Evolutionary conservation across 768 basidiomycete species (phyloP).

Genomic region (Amyloporia xantha): DNA sequence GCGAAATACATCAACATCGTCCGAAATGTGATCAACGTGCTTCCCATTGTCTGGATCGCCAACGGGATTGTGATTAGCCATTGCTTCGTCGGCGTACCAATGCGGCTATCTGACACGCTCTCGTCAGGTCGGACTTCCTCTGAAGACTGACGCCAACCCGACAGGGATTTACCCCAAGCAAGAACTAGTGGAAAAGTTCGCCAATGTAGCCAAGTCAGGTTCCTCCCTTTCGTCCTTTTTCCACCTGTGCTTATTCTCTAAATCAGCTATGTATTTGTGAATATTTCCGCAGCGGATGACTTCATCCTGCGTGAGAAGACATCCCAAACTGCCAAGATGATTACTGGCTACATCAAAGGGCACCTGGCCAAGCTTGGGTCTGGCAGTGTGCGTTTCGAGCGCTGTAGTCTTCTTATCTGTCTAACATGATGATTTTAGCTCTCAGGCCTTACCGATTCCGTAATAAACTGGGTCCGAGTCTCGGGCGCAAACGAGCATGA

Average conservation of each 20-base stretch:
- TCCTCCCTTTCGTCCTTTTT: neutral
- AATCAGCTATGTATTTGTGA: constrained; percentile 23
- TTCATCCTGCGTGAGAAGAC: constrained; percentile 28
- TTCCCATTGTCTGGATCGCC: constrained; percentile 35
- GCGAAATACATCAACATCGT: constrained; percentile 41
- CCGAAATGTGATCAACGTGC: constrained; percentile 41
- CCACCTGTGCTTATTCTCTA: too few species aligned
- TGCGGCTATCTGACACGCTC: too few species aligned
- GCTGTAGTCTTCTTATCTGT: neutral
- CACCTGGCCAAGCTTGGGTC: constrained; percentile 13
- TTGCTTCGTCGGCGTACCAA: too few species aligned
- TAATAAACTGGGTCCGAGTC: constrained; percentile 3
- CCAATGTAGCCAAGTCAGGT: constrained; percentile 17
- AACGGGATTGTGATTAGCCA: constrained; percentile 32
- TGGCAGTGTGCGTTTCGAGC: neutral
- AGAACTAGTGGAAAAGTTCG: constrained; percentile 41
- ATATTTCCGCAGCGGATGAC: constrained; percentile 27
- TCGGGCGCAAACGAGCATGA: constrained; percentile 24
- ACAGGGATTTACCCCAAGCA: constrained; percentile 38
- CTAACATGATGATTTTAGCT: neutral
- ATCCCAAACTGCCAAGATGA: constrained; percentile 22
- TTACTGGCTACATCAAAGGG: constrained; percentile 28
- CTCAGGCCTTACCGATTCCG: neutral
- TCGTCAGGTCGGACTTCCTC: constrained; percentile 37
- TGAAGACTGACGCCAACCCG: constrained; percentile 41